These are phyloP conservation scores for Leccinum arenicola DNA, from an alignment of 768 basidiomycete genomes.

Conservation along the genomic window DNA sequence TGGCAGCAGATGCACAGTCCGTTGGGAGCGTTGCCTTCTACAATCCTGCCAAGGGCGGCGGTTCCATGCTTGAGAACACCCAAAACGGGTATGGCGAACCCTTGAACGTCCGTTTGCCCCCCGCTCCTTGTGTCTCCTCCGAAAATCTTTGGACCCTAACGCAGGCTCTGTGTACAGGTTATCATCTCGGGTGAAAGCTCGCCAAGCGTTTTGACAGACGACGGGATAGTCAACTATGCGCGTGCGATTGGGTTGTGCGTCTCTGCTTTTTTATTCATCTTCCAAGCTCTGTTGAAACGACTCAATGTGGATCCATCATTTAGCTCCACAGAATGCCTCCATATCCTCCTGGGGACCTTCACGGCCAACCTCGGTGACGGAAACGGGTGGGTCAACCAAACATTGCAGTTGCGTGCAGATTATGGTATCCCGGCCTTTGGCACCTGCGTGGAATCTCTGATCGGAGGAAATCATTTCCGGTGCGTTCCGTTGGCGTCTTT, in stretches of 20 bases:
- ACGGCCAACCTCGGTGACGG: slow-evolving; percentile 49
- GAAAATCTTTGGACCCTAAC: neutral
- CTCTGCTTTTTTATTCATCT: no score
- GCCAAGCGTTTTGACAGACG: slow-evolving; percentile 50
- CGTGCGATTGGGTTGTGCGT: slow-evolving; percentile 62
- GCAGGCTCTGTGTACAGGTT: slow-evolving; percentile 34
- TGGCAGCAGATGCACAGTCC: neutral
- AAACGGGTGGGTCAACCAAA: slow-evolving; percentile 42
- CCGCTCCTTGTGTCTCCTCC: neutral
- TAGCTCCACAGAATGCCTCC: slow-evolving; percentile 40
- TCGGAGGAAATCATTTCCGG: slow-evolving; percentile 52
- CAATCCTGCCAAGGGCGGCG: slow-evolving; percentile 35
- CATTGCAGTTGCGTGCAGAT: slow-evolving; percentile 44
- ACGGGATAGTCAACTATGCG: slow-evolving; percentile 58
- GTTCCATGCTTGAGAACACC: slow-evolving; percentile 43
- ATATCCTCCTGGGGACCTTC: slow-evolving; percentile 35
- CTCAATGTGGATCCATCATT: neutral
- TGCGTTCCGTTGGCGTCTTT: slow-evolving; percentile 6
- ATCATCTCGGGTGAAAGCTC: slow-evolving; percentile 68
- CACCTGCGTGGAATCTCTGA: slow-evolving; percentile 44
- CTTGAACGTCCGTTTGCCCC: slow-evolving; percentile 36
- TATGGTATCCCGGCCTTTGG: slow-evolving; percentile 35
- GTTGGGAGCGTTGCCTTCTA: slow-evolving; percentile 28
- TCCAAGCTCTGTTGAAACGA: no score
- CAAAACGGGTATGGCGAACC: slow-evolving; percentile 40